Evolutionary conservation across 345 rosid species (phyloP), one percentile per base, ranked within the genome.

Genomic region (Gossypium thurberi): DNA sequence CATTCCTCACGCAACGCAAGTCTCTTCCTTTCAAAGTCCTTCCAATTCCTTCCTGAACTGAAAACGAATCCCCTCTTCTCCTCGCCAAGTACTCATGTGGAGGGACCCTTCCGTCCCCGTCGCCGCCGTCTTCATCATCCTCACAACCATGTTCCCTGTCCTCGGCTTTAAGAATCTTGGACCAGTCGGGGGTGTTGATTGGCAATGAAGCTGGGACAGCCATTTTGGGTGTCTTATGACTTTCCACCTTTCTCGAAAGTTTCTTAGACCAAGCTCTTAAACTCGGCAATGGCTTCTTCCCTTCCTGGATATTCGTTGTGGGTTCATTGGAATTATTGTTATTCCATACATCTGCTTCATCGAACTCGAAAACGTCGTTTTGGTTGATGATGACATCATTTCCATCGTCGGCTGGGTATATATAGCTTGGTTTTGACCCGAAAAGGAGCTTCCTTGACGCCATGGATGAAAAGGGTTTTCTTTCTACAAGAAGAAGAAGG

Each of bases 101-200:
- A 17, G 89, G 91, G 65, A 83, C 70, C 48, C 81, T 77, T 1
- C 60, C 77, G 1, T 82, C 70, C 33, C 12, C 56, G 2, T 77
- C 76, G 0, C 70, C 79, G 10, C 5, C 62, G 2, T n/a, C 73
- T 0, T 23, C 26, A 8, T 8, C 68, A 15, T 18, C 82, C 20
- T 76, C 78, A 62, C 73, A 58, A 2, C 70, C 79, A 15, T 81
- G 85, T 42, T 78, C 76, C 28, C 66, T 73, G 59, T 85, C 75
- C 47, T 81, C 87, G 14, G 78, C 82, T 68, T 79, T 87, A 5
- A 88, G 76, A 70, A 91, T 89, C 88, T 85, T 79, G 8, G 97
- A 90, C 97, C 97, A 91, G 52, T 91, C 97, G 1, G 95, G 97
- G 12, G 89, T 71, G 76, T 80, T 91, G 72, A 91, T 84, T 50